phyloP scores from a whole-genome alignment of 2,329 filamentous ascomycete species.

The Epichloe coenophiala region DNA sequence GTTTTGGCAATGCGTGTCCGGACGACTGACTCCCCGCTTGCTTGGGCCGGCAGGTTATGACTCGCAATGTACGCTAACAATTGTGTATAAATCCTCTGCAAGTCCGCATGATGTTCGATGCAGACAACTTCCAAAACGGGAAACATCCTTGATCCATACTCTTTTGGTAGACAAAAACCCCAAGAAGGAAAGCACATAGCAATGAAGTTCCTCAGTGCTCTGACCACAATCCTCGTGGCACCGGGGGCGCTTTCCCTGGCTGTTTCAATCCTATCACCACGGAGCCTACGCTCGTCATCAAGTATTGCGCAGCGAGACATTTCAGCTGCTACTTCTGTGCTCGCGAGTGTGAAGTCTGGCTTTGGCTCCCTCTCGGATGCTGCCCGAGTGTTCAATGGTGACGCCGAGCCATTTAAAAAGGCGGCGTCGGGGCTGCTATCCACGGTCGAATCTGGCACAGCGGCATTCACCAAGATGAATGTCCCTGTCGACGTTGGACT shows the following conservation, averaged over 20 bases:
- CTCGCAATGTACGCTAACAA: too few relatives aligned
- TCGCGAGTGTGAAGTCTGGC: constrained; percentile 5
- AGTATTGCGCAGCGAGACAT: constrained; percentile 4
- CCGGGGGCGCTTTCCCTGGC: not conserved
- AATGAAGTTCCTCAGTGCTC: not conserved
- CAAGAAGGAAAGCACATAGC: too few relatives aligned
- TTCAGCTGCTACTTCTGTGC: constrained; percentile 5
- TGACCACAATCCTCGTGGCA: not conserved
- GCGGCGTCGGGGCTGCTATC: constrained; percentile 3
- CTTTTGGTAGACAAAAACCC: rapidly evolving
- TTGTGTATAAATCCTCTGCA: too few relatives aligned
- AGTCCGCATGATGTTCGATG: too few relatives aligned
- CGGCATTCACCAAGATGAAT: constrained; percentile 5
- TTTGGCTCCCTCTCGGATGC: constrained; percentile 3
- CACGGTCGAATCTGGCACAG: constrained; percentile 6
- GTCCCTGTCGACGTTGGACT: constrained; percentile 4
- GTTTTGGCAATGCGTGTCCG: too few relatives aligned
- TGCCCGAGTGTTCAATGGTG: constrained; percentile 4
- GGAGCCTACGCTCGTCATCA: not conserved
- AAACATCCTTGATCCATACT: too few relatives aligned
- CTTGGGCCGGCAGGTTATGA: too few relatives aligned
- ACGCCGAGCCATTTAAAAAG: constrained; percentile 1
- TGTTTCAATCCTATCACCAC: not conserved
- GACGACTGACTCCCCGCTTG: too few relatives aligned
- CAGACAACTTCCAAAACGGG: too few relatives aligned